These are phyloP conservation scores for apple (Malus domestica) DNA, from an alignment of 306 rosid genomes.

Conservation along the genomic window ASM211411v1 NC_041804.1:6588501-6589000, in stretches of 20 bases:
- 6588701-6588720: too few species aligned
- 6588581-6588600: too few species aligned
- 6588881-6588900: neutral
- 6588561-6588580: too few species aligned
- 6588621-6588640: too few species aligned
- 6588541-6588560: neutral
- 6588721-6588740: too few species aligned
- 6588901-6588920: neutral
- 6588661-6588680: too few species aligned
- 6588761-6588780: neutral
- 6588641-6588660: too few species aligned
- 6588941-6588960: neutral
- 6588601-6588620: too few species aligned
- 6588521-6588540: neutral
- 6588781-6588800: neutral
- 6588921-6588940: neutral
- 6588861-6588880: neutral
- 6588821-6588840: neutral
- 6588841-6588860: neutral
- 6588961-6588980: neutral
- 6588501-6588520: neutral
- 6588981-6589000: slow-evolving; percentile 11
- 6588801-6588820: neutral
- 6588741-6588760: neutral
- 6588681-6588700: too few species aligned